Evolutionary conservation across 306 rosid species (phyloP).

Genomic region (Cercis canadensis): DNA sequence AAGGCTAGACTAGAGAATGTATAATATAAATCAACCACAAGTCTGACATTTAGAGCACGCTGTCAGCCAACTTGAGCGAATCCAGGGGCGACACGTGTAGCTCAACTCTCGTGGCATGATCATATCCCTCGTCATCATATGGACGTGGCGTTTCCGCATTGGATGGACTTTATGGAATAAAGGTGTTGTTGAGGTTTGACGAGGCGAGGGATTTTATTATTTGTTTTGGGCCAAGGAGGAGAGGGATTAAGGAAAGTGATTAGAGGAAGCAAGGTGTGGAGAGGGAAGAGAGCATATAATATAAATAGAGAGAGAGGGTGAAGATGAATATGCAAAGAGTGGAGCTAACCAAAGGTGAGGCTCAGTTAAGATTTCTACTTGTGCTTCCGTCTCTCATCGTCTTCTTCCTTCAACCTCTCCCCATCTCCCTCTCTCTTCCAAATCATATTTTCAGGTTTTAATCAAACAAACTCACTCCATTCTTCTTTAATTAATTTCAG

Average conservation of each 20-base stretch:
- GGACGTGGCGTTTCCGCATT: too few relatives aligned
- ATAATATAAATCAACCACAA: too few relatives aligned
- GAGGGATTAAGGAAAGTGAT: slow-evolving; percentile 15
- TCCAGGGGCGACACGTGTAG: neutral
- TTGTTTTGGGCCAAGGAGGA: too few relatives aligned
- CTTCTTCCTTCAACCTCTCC: neutral
- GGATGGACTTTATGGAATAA: too few relatives aligned
- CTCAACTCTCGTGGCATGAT: too few relatives aligned
- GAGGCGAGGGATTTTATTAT: slow-evolving; percentile 36
- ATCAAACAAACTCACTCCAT: too few relatives aligned
- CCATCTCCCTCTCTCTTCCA: slow-evolving; percentile 25
- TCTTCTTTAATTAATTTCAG: too few relatives aligned
- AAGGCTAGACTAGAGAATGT: too few relatives aligned
- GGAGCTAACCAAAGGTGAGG: slow-evolving; percentile 15
- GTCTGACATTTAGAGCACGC: neutral
- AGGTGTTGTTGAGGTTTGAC: slow-evolving; percentile 45
- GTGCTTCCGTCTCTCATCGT: too few relatives aligned
- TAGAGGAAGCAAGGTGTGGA: slow-evolving; percentile 14
- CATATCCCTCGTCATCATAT: too few relatives aligned
- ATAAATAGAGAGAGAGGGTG: slow-evolving; percentile 30
- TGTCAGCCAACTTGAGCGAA: neutral
- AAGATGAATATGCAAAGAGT: slow-evolving; percentile 25
- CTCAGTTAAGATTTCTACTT: too few relatives aligned
- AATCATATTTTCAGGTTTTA: neutral
- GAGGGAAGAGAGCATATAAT: slow-evolving; percentile 28